Evolutionary conservation across 192 early-diverging fungal species (phyloP).

Genomic region (Spinellus fusiger): DNA sequence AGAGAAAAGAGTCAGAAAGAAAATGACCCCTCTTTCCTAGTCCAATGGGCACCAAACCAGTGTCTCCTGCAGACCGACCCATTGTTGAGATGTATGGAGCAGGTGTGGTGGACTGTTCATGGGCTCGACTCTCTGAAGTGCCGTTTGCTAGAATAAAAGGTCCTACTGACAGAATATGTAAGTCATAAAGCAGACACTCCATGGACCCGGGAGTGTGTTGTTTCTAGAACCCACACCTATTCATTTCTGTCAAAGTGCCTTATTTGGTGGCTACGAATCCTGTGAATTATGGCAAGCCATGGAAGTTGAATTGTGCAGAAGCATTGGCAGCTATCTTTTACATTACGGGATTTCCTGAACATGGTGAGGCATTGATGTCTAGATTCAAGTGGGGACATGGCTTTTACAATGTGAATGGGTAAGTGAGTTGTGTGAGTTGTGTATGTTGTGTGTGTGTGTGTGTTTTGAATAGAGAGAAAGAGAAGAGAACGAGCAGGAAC

Average conservation of each 20-base stretch:
- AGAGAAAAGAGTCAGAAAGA: neutral
- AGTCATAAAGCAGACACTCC: conserved; percentile 14
- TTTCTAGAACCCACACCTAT: neutral
- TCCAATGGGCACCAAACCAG: conserved; percentile 80
- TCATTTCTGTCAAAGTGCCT: conserved; percentile 52
- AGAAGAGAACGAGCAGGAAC: neutral
- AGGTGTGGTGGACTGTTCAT: conserved; percentile 96
- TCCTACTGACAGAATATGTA: conserved; percentile 79
- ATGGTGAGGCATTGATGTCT: conserved; percentile 68
- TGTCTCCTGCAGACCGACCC: conserved; percentile 78
- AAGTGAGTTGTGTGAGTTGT: too few relatives aligned
- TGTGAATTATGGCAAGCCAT: conserved; percentile 96
- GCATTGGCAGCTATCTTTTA: conserved; percentile 92
- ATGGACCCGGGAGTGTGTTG: neutral
- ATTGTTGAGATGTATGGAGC: conserved; percentile 74
- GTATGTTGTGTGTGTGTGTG: too few relatives aligned
- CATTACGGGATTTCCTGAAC: conserved; percentile 68
- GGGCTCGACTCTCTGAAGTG: conserved; percentile 91
- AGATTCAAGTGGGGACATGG: conserved; percentile 96
- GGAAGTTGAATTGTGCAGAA: conserved; percentile 96
- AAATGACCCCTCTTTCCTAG: conserved; percentile 26
- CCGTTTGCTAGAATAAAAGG: conserved; percentile 86
- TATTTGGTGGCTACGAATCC: conserved; percentile 95
- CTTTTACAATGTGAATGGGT: conserved; percentile 86
- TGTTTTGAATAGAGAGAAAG: neutral